Evolutionary conservation across 1,139 yeast genomes (phyloP), one percentile per base, ranked within the genome.

Genomic region (Saccharomyces hybrid): DNA sequence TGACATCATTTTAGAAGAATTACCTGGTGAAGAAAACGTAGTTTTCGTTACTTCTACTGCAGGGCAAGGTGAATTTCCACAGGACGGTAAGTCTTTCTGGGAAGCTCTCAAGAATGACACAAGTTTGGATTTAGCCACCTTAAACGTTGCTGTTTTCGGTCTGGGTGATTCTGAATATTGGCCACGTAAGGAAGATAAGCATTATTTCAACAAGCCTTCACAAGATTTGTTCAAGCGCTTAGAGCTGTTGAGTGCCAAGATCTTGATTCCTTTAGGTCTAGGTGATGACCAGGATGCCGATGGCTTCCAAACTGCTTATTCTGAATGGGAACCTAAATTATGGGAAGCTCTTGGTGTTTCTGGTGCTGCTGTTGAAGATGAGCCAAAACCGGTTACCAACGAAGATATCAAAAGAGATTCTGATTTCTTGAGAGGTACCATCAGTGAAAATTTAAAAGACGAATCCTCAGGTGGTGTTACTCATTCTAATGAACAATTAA

Each of bases 211-310:
- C 75, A 90, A 90, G 71, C 98, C 98, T n/a, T 81, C 85, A 32
- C 79, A 79, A 63, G 97, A 90, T 69, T 74, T 91, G 58, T 76
- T 73, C 67, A 80, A 79, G 59, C 83, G 86, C 61, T 73, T 91
- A 59, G 75, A 75, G 59, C 75, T 86, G 57, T 78, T 88, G 56
- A 93, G 96, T 49, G 97, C 87, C 58, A 81, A 78, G 57, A 83
- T 81, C 56, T 75, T 91, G 55, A 80, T 82, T 55, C 89, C 86
- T 9, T 72, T 90, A 51, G 97, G 97, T 12, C 77, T 88, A 53
- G 98, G 98, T 72, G 97, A 91, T 71, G 98, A 91, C 68, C 98
- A 93, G 74, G 98, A 88, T 70, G 96, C 96, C 46, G 98, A 91
- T 75, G 98, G 97, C 16, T 90, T 78, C 73, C 84, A 84, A 62